Conservation (phyloP, 805 yeast genomes). For the Sugiyamaella floridensis region DNA sequence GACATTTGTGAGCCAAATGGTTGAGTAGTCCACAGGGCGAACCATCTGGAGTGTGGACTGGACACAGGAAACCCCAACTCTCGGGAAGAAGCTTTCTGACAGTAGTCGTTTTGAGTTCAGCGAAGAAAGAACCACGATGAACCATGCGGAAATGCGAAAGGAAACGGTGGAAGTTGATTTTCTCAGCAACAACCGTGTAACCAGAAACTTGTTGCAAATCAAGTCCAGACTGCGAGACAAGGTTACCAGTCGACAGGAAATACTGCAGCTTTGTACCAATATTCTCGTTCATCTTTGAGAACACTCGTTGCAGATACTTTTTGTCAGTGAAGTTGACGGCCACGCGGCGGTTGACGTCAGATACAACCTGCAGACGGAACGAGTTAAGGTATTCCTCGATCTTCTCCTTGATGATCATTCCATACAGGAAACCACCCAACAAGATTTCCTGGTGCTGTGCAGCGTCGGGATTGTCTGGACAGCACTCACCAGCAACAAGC, state of each 20-base stretch:
- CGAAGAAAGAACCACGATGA: slow-evolving; percentile 98
- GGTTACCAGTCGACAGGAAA: slow-evolving; percentile 92
- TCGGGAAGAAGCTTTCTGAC: slow-evolving; percentile 95
- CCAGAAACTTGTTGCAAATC: slow-evolving; percentile 98
- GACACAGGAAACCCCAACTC: slow-evolving; percentile 98
- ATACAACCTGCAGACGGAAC: slow-evolving; percentile 64
- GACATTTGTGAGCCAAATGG: slow-evolving; percentile 94
- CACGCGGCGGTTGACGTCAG: slow-evolving; percentile 69
- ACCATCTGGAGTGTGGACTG: slow-evolving; percentile 99
- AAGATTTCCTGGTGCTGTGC: slow-evolving; percentile 97
- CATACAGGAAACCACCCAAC: slow-evolving; percentile 91
- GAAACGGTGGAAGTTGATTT: slow-evolving; percentile 93
- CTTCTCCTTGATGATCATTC: slow-evolving; percentile 94
- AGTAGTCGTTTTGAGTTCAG: slow-evolving; percentile 94
- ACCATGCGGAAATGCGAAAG: slow-evolving; percentile 99
- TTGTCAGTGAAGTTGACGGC: slow-evolving; percentile 79
- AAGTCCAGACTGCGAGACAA: slow-evolving; percentile 93
- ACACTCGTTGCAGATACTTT: slow-evolving; percentile 74
- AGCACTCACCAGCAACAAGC: slow-evolving; percentile 92
- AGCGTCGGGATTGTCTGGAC: slow-evolving; percentile 98
- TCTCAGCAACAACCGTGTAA: slow-evolving; percentile 97
- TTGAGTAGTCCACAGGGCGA: slow-evolving; percentile 97
- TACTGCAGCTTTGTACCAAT: slow-evolving; percentile 93
- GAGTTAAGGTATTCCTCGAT: slow-evolving; percentile 83
- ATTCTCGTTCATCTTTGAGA: slow-evolving; percentile 77